Conservation (phyloP, 768 basidiomycete species). For the Mycena amicta region DNA sequence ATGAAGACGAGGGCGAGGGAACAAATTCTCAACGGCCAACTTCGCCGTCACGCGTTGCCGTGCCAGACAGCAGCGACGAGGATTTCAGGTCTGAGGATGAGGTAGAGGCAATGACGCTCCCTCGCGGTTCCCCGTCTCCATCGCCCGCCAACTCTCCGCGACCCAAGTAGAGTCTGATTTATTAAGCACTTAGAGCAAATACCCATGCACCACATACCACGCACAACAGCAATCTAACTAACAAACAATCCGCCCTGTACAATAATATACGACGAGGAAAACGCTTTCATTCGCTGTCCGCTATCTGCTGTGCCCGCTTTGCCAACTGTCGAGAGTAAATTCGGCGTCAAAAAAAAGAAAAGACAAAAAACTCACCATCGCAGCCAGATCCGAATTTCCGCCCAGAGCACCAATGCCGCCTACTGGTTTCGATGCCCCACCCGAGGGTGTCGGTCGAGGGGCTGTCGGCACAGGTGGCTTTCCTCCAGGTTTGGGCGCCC, state of each 20-base stretch:
- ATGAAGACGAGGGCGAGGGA: conserved; percentile 34
- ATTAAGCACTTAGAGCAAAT: conserved; percentile 3
- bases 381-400: conserved; percentile 68
- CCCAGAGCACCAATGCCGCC: conserved; percentile 45
- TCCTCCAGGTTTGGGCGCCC: conserved; percentile 46
- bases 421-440: conserved; percentile 42
- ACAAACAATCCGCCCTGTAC: neutral
- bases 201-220: too few relatives aligned
- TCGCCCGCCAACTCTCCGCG: conserved; percentile 35
- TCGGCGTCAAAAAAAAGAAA: too few relatives aligned
- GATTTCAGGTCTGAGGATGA: conserved; percentile 41
- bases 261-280: neutral
- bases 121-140: conserved; percentile 25
- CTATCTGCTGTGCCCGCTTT: conserved; percentile 71
- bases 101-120: conserved; percentile 42
- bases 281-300: conserved; percentile 41
- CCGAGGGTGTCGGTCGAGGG: conserved; percentile 44
- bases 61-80: conserved; percentile 23
- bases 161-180: conserved; percentile 27
- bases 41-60: conserved; percentile 25
- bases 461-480: conserved; percentile 69
- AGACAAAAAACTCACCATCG: too few relatives aligned
- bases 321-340: too few relatives aligned
- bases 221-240: too few relatives aligned
- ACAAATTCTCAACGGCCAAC: conserved; percentile 9